Percentiles rank a stretch among this genome's conserved stretches.
Evolutionary conservation across 305 asterid genomes (phyloP).

Genomic region (Lippia alba): DNA sequence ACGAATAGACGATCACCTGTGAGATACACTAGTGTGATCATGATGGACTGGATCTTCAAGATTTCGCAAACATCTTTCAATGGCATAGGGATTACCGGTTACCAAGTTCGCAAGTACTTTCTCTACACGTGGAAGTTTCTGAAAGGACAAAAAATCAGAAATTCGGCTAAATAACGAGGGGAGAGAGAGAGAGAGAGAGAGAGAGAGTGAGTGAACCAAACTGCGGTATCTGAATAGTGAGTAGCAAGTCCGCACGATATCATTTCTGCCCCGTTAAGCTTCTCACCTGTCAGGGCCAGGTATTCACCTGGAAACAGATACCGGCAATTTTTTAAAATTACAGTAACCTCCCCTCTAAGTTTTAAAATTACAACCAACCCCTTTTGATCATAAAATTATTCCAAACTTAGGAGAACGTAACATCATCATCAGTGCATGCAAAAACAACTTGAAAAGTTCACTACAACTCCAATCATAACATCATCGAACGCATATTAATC

Average conservation of each 20-base stretch:
- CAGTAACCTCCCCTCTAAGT: no score
- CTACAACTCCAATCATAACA: no score
- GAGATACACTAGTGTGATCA: conserved; percentile 56
- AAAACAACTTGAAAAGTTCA: no score
- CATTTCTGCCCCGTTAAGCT: conserved; percentile 76
- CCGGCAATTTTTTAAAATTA: not conserved
- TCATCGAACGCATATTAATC: no score
- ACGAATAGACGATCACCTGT: conserved; percentile 44
- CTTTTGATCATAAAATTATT: no score
- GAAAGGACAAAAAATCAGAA: conserved; percentile 15
- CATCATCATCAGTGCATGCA: no score
- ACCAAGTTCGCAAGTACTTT: conserved; percentile 57
- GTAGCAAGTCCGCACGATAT: conserved; percentile 80
- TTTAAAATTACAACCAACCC: no score
- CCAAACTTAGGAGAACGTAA: no score
- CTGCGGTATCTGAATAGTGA: conserved; percentile 55
- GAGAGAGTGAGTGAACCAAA: conserved; percentile 25
- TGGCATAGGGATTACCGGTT: conserved; percentile 63
- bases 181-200: conserved; percentile 3
- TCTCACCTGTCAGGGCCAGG: conserved; percentile 72
- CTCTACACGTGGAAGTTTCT: conserved; percentile 71
- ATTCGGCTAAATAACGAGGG: not conserved
- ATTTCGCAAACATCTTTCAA: conserved; percentile 56
- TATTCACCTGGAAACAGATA: conserved; percentile 65
- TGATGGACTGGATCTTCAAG: conserved; percentile 52